A percentile compares a stretch with the other conserved stretches of the same genome.
Conservation (phyloP, 2,329 filamentous ascomycete genomes). For the Cadophora sp. region DNA sequence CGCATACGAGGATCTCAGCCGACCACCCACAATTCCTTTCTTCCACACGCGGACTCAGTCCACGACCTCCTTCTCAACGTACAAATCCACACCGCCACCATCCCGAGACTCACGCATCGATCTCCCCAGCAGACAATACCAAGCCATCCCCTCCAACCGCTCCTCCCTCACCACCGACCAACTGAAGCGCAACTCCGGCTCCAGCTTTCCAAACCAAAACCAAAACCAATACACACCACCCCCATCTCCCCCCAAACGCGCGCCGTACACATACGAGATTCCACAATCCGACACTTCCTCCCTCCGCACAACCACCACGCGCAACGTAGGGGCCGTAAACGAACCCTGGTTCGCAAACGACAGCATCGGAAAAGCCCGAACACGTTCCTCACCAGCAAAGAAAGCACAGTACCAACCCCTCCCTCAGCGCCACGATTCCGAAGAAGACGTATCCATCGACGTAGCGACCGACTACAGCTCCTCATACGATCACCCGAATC, state of each 20-base stretch:
- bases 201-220: background rate
- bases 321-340: conserved; percentile 10
- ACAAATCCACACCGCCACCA: conserved; percentile 55
- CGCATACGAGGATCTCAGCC: conserved; percentile 53
- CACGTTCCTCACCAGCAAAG: conserved; percentile 31
- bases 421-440: conserved; percentile 51
- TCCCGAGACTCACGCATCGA: conserved; percentile 61
- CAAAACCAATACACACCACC: conserved; percentile 15
- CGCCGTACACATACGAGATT: conserved; percentile 55
- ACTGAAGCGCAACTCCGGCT: conserved; percentile 55
- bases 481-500: conserved; percentile 53
- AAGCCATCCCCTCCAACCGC: conserved; percentile 53
- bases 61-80: conserved; percentile 60
- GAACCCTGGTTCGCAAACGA: conserved; percentile 42
- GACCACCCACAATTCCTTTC: conserved; percentile 72
- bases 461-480: conserved; percentile 19
- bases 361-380: conserved; percentile 41
- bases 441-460: conserved; percentile 29
- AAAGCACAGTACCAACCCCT: conserved; percentile 36
- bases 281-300: conserved; percentile 29
- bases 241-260: conserved; percentile 31
- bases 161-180: conserved; percentile 52
- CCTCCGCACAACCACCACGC: conserved; percentile 26
- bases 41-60: conserved; percentile 76
- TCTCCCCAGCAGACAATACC: conserved; percentile 62